Evolutionary conservation across 768 basidiomycete species (phyloP), one percentile per base, ranked within the genome.

Genomic region (Russula virescens): DNA sequence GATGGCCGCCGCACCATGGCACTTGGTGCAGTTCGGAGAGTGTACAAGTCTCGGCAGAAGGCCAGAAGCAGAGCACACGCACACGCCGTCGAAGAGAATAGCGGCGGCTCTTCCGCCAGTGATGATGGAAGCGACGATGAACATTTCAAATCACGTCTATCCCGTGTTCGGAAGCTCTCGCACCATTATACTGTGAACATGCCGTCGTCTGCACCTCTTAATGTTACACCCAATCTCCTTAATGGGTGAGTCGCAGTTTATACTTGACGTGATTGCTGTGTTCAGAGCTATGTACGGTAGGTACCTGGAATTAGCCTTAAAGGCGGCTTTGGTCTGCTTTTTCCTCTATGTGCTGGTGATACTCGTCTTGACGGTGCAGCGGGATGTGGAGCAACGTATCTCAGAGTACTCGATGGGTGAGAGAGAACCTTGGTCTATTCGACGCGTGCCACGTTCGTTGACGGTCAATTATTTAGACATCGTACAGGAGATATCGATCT

Each of bases 281-380:
- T 26, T 55, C 53, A 55, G 47, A 61, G 34, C 28, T 31, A 13
- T 40, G 23, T 34, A 26, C 13, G 19, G 28, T 64, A 91, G 91
- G 64, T 98, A 98, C 74, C 78, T 96, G 23, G 96, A 98, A 72
- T 92, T 98, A 75, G 85, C 91, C 74, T 97, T 97, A 78, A 97
- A 98, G 74, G 76, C 91, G 25, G 86, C 89, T 7, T 81, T 98
- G 42, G 84, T 94, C 52, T 69, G 91, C 45, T 77, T 95, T 52
- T 89, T 91, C 70, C 76, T 99, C 65, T 97, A 94, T 71, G 80
- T 98, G 62, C 78, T 88, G 49, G 75, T 94, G 51, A 87, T 89
- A 71, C 94, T 95, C 75, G 87, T 98, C 70, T 76, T 90, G 62
- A 94, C 94, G 10, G 87, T 99, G 38, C 89, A 93, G 69, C 82